Evolutionary conservation across 768 basidiomycete genomes (phyloP).

Genomic region (Sutorius australiensis): DNA sequence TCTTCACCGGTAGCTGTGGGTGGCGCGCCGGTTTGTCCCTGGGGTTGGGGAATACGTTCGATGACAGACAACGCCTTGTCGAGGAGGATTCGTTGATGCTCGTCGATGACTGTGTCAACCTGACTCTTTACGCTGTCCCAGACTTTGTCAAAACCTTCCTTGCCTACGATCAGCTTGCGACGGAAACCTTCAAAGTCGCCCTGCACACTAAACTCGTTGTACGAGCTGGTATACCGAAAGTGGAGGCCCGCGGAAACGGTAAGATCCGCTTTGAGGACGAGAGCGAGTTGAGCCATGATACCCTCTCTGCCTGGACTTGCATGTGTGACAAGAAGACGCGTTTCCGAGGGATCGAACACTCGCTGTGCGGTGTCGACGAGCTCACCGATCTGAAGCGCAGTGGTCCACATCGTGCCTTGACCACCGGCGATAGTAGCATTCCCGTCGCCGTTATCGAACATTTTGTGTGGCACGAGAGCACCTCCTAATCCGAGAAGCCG

Average conservation of each 20-base stretch:
- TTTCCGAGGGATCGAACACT: conserved; percentile 89
- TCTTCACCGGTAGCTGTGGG: conserved; percentile 69
- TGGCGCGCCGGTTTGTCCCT: conserved; percentile 35
- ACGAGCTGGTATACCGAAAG: conserved; percentile 94
- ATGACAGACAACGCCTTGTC: conserved; percentile 87
- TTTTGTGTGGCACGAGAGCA: conserved; percentile 90
- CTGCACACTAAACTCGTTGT: conserved; percentile 96
- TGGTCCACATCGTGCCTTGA: conserved; percentile 98
- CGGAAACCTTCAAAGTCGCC: conserved; percentile 85
- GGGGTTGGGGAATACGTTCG: conserved; percentile 67
- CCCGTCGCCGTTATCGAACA: conserved; percentile 93
- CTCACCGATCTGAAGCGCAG: conserved; percentile 95
- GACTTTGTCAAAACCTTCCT: conserved; percentile 84
- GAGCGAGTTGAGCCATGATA: conserved; percentile 83
- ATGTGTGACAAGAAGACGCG: conserved; percentile 89
- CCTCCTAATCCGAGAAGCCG: conserved; percentile 95
- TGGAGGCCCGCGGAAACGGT: conserved; percentile 93
- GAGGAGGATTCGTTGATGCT: conserved; percentile 80
- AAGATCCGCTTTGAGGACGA: conserved; percentile 90
- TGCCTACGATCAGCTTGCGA: conserved; percentile 71
- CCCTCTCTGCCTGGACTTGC: conserved; percentile 92
- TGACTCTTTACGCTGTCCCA: conserved; percentile 92
- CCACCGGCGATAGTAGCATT: conserved; percentile 97
- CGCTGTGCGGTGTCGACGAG: conserved; percentile 96
- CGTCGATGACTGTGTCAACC: conserved; percentile 89